A percentile compares a stretch with the other conserved stretches of the same genome.
These are phyloP conservation scores for Pichia sp. DNA, from an alignment of 1,139 yeast species.

Conservation along the genomic window DNA sequence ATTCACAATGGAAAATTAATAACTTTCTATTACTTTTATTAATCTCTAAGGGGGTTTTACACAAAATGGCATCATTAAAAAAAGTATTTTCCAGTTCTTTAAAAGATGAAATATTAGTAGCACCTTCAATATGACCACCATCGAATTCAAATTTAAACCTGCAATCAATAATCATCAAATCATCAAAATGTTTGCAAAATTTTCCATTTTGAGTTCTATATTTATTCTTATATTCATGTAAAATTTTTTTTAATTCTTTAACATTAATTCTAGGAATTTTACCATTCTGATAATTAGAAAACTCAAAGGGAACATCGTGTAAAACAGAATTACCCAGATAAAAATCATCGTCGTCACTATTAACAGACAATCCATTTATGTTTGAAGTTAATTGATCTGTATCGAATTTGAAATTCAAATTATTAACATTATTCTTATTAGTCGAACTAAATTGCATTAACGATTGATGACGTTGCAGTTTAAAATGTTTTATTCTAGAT, in stretches of 20 bases:
- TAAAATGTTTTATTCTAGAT: conserved; percentile 16
- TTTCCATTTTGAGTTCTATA: conserved; percentile 2
- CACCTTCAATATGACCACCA: conserved; percentile 89
- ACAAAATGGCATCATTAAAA: conserved; percentile 24
- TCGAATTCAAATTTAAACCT: conserved; percentile 85
- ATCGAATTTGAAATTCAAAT: conserved; percentile 13
- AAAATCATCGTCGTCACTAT: conserved; percentile 10
- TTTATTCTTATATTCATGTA: conserved; percentile 30
- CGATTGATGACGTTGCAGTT: conserved; percentile 20
- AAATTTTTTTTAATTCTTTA: conserved; percentile 54
- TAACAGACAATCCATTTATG: conserved; percentile 23
- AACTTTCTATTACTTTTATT: conserved; percentile 35
- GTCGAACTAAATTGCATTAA: conserved; percentile 8
- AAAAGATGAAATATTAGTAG: conserved; percentile 70
- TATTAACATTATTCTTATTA: not conserved
- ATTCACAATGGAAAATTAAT: conserved; percentile 88
- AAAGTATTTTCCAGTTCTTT: conserved; percentile 55
- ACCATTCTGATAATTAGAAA: conserved; percentile 2
- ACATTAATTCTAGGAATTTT: conserved; percentile 59
- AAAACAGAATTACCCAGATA: conserved; percentile 12
- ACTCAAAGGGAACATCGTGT: conserved; percentile 10
- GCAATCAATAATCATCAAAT: conserved; percentile 69
- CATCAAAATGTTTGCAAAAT: conserved; percentile 50
- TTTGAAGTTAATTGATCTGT: conserved; percentile 25
- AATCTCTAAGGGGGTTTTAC: conserved; percentile 20